Base-by-base conservation (phyloP, 768 basidiomycete species). In the Panus rudis region DNA sequence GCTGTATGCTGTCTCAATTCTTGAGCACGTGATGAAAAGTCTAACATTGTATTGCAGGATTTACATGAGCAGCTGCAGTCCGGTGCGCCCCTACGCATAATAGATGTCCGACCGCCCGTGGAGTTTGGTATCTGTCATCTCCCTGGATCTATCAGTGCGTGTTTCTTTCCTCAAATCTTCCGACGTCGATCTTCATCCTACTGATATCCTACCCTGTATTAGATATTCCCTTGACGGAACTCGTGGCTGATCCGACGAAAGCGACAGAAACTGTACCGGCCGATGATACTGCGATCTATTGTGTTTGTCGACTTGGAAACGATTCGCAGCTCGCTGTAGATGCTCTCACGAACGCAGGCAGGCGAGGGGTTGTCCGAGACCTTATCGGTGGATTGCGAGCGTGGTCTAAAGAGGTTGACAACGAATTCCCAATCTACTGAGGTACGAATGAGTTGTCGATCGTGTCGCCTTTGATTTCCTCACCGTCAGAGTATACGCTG, bases 51-150 rank as follows among this genome's bases (percentile, higher is more conserved):
- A n/a, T 41, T 31, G 13, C 25, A 84, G 80, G 76, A 76, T 10
- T 52, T 86, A n/a, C 63, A 64, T 21, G 55, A 60, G 8, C 48
- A 64, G 10, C 46, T 75, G 16, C 57, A 66, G 20, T 42, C 64
- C 11, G 60, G 59, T 23, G 38, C 42, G 20, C 45, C 39, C 1
- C 34, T 53, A 6, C 39, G 52, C 1, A 55, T 98, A 7, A 65
- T 97, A 12, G 94, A 98, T 53, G 90, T 93, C 5, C 75, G 94
- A 16, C 72, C 87, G 4, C 63, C 67, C 27, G 78, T 71, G 0
- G 92, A 97, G 60, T 97, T 81, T 59, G 84, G 82, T 2, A 96
- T 97, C 21, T 92, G 92, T 52, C 76, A 78, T 46, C 63, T 98
- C 27, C 81, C 85, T 3, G 69, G 65, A 0, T 90, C 88, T 4